Percentiles rank a stretch among this genome's conserved stretches.
phyloP scores from a whole-genome alignment of 495 filamentous ascomycete species.

The Darksidea phi region DNA sequence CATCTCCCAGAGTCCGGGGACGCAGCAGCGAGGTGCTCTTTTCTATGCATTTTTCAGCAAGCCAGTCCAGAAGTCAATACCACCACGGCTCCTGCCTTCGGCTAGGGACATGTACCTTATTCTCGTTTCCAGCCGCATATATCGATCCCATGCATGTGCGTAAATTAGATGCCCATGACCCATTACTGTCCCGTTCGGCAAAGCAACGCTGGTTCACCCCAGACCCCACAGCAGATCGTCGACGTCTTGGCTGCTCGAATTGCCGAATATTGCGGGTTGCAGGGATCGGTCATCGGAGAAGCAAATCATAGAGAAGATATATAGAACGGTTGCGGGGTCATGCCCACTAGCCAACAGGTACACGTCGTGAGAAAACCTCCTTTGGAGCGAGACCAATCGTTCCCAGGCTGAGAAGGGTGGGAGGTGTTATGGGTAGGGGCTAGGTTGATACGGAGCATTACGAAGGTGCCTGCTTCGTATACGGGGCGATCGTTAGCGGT shows the following conservation, averaged over 20 bases:
- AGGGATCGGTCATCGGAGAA: background rate
- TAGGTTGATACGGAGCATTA: background rate
- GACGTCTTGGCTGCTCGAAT: background rate
- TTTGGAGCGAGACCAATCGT: background rate
- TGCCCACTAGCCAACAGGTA: too few relatives aligned
- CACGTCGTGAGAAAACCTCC: background rate
- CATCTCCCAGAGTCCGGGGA: background rate
- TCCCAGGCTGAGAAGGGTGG: background rate
- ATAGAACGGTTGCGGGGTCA: too few relatives aligned
- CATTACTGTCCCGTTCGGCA: background rate
- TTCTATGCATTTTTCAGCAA: constrained; percentile 10
- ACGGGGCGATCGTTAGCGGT: background rate
- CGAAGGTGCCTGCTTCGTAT: background rate
- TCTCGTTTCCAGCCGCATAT: constrained; percentile 2
- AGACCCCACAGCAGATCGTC: background rate
- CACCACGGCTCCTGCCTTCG: background rate
- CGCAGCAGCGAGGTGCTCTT: background rate
- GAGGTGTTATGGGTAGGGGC: background rate
- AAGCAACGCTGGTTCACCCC: background rate
- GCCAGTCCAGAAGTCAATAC: background rate
- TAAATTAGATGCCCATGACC: background rate
- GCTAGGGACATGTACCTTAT: background rate
- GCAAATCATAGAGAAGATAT: background rate
- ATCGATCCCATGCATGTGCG: background rate
- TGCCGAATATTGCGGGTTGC: constrained; percentile 9